Percentiles rank a stretch among this genome's conserved stretches.
phyloP scores from a whole-genome alignment of 305 asterid species.

The Solanum aculeatissimum region DNA sequence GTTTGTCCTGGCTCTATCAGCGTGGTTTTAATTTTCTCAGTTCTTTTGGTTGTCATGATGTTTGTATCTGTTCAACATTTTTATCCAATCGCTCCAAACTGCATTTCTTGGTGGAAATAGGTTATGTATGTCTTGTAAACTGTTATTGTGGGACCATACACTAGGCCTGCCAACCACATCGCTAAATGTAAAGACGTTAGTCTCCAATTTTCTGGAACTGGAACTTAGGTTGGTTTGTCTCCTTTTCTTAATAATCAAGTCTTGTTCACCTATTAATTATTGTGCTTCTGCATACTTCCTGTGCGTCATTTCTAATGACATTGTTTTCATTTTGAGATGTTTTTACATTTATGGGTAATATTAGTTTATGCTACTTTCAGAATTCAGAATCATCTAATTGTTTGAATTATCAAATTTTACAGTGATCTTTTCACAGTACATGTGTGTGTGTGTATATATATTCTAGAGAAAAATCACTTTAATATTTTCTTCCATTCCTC shows the following conservation, averaged over 20 bases:
- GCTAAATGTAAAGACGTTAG: neutral
- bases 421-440: neutral
- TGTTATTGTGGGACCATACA: neutral
- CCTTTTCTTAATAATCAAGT: neutral
- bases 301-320: neutral
- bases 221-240: neutral
- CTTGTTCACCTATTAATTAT: neutral
- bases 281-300: neutral
- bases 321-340: neutral
- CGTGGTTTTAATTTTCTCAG: neutral
- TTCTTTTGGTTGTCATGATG: neutral
- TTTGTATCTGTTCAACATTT: neutral
- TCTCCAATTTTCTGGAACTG: neutral
- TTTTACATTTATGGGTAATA: neutral
- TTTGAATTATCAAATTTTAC: neutral
- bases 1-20: neutral
- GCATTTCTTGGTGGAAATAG: neutral
- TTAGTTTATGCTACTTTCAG: neutral
- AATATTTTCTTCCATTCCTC: neutral
- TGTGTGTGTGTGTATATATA: neutral
- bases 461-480: neutral
- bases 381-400: neutral
- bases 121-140: neutral
- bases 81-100: neutral
- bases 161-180: neutral